Evolutionary conservation across 2,329 filamentous ascomycete genomes (phyloP).

Genomic region (Pseudogymnoascus sp.): DNA sequence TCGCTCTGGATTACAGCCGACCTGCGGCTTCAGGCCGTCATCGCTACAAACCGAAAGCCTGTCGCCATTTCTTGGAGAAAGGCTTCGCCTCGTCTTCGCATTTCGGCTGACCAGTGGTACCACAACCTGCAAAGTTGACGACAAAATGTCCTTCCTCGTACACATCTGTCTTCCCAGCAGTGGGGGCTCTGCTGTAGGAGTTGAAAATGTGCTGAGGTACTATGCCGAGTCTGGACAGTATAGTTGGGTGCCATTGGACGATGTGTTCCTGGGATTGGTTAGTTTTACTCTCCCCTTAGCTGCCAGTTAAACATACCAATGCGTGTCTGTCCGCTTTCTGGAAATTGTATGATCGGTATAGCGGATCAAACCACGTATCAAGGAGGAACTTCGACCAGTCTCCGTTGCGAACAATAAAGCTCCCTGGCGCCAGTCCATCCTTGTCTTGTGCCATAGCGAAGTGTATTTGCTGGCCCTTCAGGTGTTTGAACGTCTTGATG

Average conservation of each 20-base stretch:
- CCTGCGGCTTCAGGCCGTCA: neutral
- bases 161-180: constrained; percentile 43
- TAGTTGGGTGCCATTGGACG: constrained; percentile 93
- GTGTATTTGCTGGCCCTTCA: constrained; percentile 71
- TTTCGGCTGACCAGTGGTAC: constrained; percentile 42
- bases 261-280: constrained; percentile 60
- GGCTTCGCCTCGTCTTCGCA: constrained; percentile 62
- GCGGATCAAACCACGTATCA: constrained; percentile 91
- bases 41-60: constrained; percentile 1
- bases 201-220: constrained; percentile 83
- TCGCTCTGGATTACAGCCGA: neutral
- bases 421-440: constrained; percentile 67
- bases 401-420: constrained; percentile 72
- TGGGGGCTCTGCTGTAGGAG: constrained; percentile 52
- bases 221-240: constrained; percentile 80
- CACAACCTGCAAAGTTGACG: constrained; percentile 69
- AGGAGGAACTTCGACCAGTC: constrained; percentile 91
- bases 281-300: neutral
- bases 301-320: constrained; percentile 49
- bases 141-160: constrained; percentile 83
- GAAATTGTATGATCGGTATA: constrained; percentile 93
- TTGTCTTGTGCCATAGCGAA: constrained; percentile 79
- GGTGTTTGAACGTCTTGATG: constrained; percentile 83
- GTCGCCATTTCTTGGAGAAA: constrained; percentile 27
- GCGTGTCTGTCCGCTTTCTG: constrained; percentile 90